Conservation (phyloP, 2,329 filamentous ascomycete genomes). For the Incumbomyces lentus region DNA sequence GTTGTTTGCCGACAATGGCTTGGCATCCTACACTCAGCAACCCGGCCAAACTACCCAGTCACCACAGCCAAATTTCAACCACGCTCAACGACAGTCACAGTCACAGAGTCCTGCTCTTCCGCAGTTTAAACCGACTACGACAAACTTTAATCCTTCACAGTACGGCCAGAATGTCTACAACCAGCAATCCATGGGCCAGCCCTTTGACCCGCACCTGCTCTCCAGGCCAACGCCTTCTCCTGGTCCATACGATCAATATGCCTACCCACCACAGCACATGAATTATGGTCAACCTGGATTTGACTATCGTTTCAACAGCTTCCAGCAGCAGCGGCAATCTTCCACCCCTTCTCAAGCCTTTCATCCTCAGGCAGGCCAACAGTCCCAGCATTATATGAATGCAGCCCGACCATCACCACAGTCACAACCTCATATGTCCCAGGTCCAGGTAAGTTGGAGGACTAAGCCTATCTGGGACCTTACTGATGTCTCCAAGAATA, state of each 20-base stretch:
- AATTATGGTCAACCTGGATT: conserved; percentile 10
- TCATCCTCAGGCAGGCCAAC: conserved; percentile 24
- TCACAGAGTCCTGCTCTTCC: conserved; percentile 16
- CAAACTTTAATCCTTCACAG: conserved; percentile 10
- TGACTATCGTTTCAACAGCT: conserved; percentile 12
- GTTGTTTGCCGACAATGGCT: conserved; percentile 14
- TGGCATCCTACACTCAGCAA: conserved; percentile 13
- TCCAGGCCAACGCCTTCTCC: conserved; percentile 9
- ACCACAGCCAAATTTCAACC: conserved; percentile 13
- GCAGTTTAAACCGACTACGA: conserved; percentile 14
- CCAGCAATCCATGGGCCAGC: conserved; percentile 10
- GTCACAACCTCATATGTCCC: conserved; percentile 17
- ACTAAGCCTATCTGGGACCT: neutral
- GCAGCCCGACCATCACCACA: conserved; percentile 21
- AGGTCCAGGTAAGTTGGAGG: conserved; percentile 11
- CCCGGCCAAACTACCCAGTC: conserved; percentile 6
- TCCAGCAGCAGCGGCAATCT: conserved; percentile 13
- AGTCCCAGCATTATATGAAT: conserved; percentile 21
- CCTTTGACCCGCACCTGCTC: conserved; percentile 16
- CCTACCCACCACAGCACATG: conserved; percentile 6
- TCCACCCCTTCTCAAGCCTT: conserved; percentile 20
- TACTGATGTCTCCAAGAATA: conserved; percentile 6
- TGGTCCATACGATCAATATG: conserved; percentile 6
- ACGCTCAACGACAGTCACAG: conserved; percentile 12
- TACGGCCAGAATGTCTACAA: conserved; percentile 16